phyloP scores from a whole-genome alignment of 2,329 filamentous ascomycete genomes.

The Penicillium paneum region DNA sequence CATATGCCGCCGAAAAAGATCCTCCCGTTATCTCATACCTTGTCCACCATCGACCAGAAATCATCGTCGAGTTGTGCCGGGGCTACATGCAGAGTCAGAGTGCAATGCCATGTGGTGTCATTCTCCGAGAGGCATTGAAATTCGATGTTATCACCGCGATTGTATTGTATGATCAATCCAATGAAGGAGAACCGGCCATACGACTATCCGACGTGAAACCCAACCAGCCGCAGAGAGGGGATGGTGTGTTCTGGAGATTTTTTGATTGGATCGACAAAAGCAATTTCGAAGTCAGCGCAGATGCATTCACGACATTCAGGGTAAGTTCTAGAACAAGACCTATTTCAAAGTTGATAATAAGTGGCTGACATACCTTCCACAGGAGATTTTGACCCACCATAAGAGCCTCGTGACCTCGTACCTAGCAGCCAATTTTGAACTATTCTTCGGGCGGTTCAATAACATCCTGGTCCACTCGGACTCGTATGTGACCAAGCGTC shows the following conservation, averaged over 20 bases:
- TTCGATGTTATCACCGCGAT: conserved; percentile 87
- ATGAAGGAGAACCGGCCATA: conserved; percentile 68
- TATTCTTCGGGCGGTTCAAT: conserved; percentile 93
- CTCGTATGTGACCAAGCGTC: conserved; percentile 95
- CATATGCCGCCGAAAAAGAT: conserved; percentile 62
- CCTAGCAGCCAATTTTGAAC: conserved; percentile 81
- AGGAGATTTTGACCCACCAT: conserved; percentile 93
- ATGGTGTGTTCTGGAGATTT: conserved; percentile 92
- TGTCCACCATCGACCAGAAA: conserved; percentile 78
- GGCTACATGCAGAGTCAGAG: conserved; percentile 89
- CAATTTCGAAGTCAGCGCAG: conserved; percentile 92
- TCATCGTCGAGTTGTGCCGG: conserved; percentile 81
- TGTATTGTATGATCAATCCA: conserved; percentile 86
- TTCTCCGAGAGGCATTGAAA: conserved; percentile 84
- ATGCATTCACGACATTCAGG: conserved; percentile 96
- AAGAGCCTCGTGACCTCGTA: conserved; percentile 88
- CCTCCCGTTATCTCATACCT: conserved; percentile 86
- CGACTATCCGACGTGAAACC: conserved; percentile 75
- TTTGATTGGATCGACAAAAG: conserved; percentile 97
- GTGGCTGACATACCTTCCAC: conserved; percentile 2
- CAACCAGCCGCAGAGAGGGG: conserved; percentile 69
- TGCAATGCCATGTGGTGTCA: conserved; percentile 84
- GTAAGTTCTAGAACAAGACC: conserved; percentile 50
- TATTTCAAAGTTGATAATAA: background rate
- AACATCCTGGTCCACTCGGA: conserved; percentile 81